Conservation (phyloP, 495 filamentous ascomycete species). For the Parathielavia hyrcaniae region DNA sequence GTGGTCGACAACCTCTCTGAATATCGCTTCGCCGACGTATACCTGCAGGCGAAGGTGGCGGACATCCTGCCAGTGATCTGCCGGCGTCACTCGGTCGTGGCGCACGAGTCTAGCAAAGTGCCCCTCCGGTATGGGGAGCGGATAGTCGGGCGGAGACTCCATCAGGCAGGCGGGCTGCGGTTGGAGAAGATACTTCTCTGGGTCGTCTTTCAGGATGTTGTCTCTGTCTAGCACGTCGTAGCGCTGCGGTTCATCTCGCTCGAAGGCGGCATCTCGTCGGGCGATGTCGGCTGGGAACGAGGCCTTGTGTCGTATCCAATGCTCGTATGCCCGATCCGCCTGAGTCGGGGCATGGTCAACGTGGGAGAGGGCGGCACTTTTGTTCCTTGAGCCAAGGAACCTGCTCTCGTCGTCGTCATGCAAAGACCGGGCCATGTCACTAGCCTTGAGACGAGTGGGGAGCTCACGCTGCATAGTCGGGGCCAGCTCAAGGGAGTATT, state of each 20-base stretch:
- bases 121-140: constrained; percentile 53
- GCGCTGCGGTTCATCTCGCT: constrained; percentile 10
- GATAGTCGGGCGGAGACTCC: constrained; percentile 31
- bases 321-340: constrained; percentile 3
- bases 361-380: constrained; percentile 22
- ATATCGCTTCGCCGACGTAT: constrained; percentile 16
- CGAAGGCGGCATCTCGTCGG: constrained; percentile 12
- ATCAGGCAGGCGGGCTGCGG: background rate
- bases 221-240: constrained; percentile 31
- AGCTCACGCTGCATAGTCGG: constrained; percentile 16
- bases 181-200: constrained; percentile 31
- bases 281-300: constrained; percentile 10
- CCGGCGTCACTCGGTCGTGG: constrained; percentile 70
- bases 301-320: constrained; percentile 9
- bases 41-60: constrained; percentile 61
- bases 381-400: constrained; percentile 17
- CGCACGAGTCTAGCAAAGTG: constrained; percentile 39
- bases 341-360: constrained; percentile 14
- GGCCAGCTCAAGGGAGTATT: constrained; percentile 59
- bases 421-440: background rate
- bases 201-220: constrained; percentile 33
- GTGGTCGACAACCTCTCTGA: constrained; percentile 29
- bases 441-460: too few relatives aligned
- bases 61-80: constrained; percentile 88
- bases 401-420: constrained; percentile 9